Base-by-base conservation (phyloP, 495 filamentous ascomycete species). In the Monascus purpureus region DNA sequence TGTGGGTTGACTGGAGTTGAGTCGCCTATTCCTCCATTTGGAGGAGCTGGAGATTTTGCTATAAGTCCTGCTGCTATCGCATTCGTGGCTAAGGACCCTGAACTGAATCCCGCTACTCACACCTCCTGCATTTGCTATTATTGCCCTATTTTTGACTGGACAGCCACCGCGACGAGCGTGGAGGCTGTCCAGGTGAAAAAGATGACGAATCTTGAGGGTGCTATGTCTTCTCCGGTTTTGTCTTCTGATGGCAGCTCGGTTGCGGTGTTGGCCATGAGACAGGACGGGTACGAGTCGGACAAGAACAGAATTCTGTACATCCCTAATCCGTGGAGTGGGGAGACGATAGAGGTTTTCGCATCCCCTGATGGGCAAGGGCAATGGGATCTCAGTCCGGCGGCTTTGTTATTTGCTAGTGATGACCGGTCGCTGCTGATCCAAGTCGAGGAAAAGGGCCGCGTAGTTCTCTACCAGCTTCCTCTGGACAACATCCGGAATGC, bases 251-350 rank as follows among this genome's bases (percentile, higher is more conserved):
- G 82, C 1, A 68, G 63, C 30, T 67, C 67, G 28, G 68, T 86
- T 6, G 87, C 76, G n/a, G 85, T 94, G 39, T 71, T 85, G 25
- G 68, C 77, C 19, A 87, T 87, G 82, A 63, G 68, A 15, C 61
- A 73, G 38, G 73, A 79, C 41, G 83, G 84, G 14, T 94, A 96
- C 47, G 88, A 96, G 55, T 78, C 78, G 7, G 88, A 95, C 59
- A 82, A 83, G 53, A 80, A 86, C 29, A 66, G 81, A 3, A 66
- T 93, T 3, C 52, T 95, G 32, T 56, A 93, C 9, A 50, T 83
- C 29, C 54, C 55, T 4, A 70, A 79, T 41, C 61, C 72, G 5
- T 66, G 63, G 58, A 68, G 63, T 44, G 67, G 70, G 4, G 49
- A 59, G 23, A 57, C 60, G 37, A 61, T 73, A 23, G 75, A 81